Conservation (phyloP, 768 basidiomycete species). For the Lentinula edodes region DNA sequence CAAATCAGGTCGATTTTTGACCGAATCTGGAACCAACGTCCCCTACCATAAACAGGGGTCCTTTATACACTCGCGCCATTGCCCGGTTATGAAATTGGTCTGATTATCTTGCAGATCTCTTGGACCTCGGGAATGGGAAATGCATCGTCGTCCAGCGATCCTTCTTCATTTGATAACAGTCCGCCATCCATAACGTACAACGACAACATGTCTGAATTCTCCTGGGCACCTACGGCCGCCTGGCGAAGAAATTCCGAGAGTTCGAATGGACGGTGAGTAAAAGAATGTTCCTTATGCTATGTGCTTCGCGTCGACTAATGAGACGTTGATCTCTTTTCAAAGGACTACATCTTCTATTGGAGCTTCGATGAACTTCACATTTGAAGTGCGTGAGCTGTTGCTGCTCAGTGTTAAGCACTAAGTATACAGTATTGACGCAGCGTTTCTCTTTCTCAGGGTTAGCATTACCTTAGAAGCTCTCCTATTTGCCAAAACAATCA, state of each 20-base stretch:
- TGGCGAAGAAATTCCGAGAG: background rate
- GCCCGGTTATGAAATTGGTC: background rate
- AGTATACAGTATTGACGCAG: background rate
- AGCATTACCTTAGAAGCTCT: background rate
- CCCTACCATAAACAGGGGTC: too few relatives aligned
- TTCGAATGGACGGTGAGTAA: background rate
- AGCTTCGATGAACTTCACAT: slow-evolving; percentile 2
- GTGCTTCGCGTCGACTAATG: too few relatives aligned
- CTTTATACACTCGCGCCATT: too few relatives aligned
- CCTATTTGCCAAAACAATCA: too few relatives aligned
- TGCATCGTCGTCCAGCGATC: too few relatives aligned
- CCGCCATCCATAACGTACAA: background rate
- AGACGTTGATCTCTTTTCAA: background rate
- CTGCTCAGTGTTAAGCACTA: background rate
- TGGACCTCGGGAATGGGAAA: background rate
- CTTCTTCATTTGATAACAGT: background rate
- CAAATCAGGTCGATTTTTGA: too few relatives aligned
- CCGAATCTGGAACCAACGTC: too few relatives aligned
- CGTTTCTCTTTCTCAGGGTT: background rate
- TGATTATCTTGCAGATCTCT: background rate
- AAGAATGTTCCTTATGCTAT: background rate
- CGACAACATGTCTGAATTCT: background rate
- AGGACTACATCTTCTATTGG: background rate
- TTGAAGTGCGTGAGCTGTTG: background rate
- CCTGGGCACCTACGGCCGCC: background rate